Conservation (phyloP, 2,329 filamentous ascomycete species). For the Xylaria sp. region DNA sequence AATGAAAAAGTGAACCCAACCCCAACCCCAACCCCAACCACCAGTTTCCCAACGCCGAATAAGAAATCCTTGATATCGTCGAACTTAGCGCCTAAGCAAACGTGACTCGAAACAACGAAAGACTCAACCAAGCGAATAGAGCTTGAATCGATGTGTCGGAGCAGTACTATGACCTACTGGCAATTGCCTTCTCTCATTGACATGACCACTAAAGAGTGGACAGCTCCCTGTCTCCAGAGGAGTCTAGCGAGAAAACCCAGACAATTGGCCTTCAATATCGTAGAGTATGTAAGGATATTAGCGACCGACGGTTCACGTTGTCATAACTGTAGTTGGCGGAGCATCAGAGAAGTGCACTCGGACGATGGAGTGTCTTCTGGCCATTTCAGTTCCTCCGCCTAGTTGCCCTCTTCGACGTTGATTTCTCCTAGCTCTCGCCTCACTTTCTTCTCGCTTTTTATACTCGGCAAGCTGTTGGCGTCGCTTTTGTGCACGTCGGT, state of each 20-base stretch:
- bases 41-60: slow-evolving; percentile 20
- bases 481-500: slow-evolving; percentile 66
- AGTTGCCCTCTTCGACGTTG: slow-evolving; percentile 59
- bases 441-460: slow-evolving; percentile 68
- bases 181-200: not conserved
- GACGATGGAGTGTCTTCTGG: slow-evolving; percentile 46
- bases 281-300: not conserved
- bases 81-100: slow-evolving; percentile 4
- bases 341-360: slow-evolving; percentile 51
- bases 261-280: not conserved
- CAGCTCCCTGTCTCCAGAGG: not conserved
- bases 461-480: slow-evolving; percentile 72
- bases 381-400: slow-evolving; percentile 44
- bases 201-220: not conserved
- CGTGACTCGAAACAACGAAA: not conserved
- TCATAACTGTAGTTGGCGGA: slow-evolving; percentile 48
- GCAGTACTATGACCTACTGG: not conserved
- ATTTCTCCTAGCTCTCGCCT: slow-evolving; percentile 67
- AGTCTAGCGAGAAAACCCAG: not conserved
- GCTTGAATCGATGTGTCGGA: not conserved
- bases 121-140: not conserved
- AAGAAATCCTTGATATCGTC: not conserved
- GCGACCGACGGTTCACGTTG: slow-evolving; percentile 38
- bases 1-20: not conserved
- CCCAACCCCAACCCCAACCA: slow-evolving; percentile 1